Conservation (phyloP, 2,329 filamentous ascomycete genomes). For the Trichophaea hybrida region DNA sequence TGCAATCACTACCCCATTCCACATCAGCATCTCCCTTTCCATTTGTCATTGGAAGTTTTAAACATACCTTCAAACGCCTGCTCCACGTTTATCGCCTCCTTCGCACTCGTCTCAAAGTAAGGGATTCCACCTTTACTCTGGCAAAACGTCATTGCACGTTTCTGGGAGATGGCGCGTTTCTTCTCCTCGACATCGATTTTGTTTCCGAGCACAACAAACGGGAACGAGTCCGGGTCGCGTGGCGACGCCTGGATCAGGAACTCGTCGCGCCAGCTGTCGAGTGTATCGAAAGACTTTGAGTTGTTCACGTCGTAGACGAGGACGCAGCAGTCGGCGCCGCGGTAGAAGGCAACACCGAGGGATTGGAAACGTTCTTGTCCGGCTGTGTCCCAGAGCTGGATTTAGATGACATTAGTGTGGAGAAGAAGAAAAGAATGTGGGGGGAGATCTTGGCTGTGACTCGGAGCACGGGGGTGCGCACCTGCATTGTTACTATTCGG, state of each 20-base stretch:
- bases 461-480: slow-evolving; percentile 31
- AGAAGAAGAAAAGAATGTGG: not conserved
- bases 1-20: slow-evolving; percentile 60
- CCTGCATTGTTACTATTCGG: slow-evolving; percentile 96
- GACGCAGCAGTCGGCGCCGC: slow-evolving; percentile 93
- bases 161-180: slow-evolving; percentile 92
- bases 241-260: slow-evolving; percentile 96
- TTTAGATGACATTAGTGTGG: not conserved
- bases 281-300: slow-evolving; percentile 94
- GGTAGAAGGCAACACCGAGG: slow-evolving; percentile 91
- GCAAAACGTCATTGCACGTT: slow-evolving; percentile 93
- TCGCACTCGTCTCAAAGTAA: slow-evolving; percentile 98
- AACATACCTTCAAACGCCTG: slow-evolving; percentile 53
- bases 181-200: slow-evolving; percentile 98
- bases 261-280: slow-evolving; percentile 97
- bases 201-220: slow-evolving; percentile 94
- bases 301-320: slow-evolving; percentile 98
- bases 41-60: not conserved
- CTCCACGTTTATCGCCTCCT: slow-evolving; percentile 97
- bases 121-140: slow-evolving; percentile 94
- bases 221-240: slow-evolving; percentile 91
- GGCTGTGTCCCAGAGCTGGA: slow-evolving; percentile 89
- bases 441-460: not conserved
- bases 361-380: slow-evolving; percentile 97
- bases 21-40: not conserved